Evolutionary conservation across 371 early-diverging fungal genomes (phyloP).

Genomic region (Choanephora cucurbitarum): DNA sequence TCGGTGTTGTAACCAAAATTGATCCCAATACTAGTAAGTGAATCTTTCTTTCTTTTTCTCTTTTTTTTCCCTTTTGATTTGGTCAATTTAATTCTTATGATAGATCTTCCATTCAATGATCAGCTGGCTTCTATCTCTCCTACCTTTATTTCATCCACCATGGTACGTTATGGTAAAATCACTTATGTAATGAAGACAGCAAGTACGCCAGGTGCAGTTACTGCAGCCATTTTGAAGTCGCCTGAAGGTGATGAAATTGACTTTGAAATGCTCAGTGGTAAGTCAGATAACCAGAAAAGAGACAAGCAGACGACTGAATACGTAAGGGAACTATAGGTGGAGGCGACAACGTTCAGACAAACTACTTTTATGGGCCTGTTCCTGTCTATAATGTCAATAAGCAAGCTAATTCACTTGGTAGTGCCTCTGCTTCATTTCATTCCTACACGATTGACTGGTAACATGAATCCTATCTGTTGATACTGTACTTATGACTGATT

Average conservation of each 20-base stretch:
- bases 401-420: conserved; percentile 12
- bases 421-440: conserved; percentile 33
- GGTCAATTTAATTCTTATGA: not conserved
- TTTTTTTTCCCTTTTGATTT: no score
- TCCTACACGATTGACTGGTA: conserved; percentile 56
- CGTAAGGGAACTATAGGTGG: no score
- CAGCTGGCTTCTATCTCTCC: conserved; percentile 26
- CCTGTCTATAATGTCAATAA: conserved; percentile 34
- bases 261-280: conserved; percentile 38
- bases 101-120: conserved; percentile 44
- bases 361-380: conserved; percentile 52
- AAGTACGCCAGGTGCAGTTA: conserved; percentile 33
- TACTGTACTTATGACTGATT: no score
- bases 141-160: conserved; percentile 24
- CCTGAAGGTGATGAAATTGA: conserved; percentile 46
- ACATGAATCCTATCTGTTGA: not conserved
- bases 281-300: not conserved
- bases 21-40: conserved; percentile 3
- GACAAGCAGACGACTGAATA: no score
- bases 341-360: conserved; percentile 49
- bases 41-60: no score
- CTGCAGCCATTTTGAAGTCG: conserved; percentile 36
- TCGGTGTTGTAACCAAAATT: conserved; percentile 10
- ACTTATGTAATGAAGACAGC: conserved; percentile 32
- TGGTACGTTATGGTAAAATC: conserved; percentile 35